These are phyloP conservation scores for Colletotrichum lini DNA, from an alignment of 2,329 filamentous ascomycete genomes.

Conservation along the genomic window DNA sequence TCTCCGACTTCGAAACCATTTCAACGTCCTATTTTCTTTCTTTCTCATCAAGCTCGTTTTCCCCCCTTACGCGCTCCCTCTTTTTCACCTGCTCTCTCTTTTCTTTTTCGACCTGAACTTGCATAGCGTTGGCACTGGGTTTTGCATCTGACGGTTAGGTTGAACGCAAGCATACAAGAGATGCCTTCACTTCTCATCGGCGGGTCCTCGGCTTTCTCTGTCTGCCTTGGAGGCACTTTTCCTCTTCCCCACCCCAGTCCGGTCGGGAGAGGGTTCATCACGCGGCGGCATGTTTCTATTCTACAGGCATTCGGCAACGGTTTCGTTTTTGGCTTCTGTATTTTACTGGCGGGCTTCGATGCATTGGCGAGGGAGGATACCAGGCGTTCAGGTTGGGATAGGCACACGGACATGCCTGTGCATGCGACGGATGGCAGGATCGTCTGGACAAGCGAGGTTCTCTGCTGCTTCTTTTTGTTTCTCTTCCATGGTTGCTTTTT, in stretches of 20 bases:
- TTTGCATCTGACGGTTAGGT: conserved; percentile 37
- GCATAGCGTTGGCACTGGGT: conserved; percentile 39
- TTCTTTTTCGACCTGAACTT: conserved; percentile 23
- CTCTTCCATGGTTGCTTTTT: conserved; percentile 22
- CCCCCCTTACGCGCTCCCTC: neutral
- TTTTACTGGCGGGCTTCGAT: conserved; percentile 27
- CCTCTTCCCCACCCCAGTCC: neutral
- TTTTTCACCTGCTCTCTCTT: neutral
- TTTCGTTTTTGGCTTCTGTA: conserved; percentile 30
- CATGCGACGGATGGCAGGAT: conserved; percentile 7
- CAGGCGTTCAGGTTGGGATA: conserved; percentile 41
- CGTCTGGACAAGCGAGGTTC: conserved; percentile 30
- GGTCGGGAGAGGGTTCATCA: conserved; percentile 13
- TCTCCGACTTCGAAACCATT: conserved; percentile 27
- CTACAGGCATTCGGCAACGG: conserved; percentile 34
- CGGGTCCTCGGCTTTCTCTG: conserved; percentile 28
- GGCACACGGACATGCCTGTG: conserved; percentile 18
- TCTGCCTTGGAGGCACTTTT: conserved; percentile 9
- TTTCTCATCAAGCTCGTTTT: neutral
- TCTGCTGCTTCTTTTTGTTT: conserved; percentile 29
- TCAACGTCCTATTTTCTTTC: neutral
- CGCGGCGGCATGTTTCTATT: conserved; percentile 22
- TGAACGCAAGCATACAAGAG: conserved; percentile 33
- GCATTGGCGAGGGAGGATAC: conserved; percentile 37
- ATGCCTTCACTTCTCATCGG: conserved; percentile 39